A percentile compares a stretch with the other conserved stretches of the same genome.
Evolutionary conservation across 306 rosid genomes (phyloP).

Genomic region (Inga leiocalycina): DNA sequence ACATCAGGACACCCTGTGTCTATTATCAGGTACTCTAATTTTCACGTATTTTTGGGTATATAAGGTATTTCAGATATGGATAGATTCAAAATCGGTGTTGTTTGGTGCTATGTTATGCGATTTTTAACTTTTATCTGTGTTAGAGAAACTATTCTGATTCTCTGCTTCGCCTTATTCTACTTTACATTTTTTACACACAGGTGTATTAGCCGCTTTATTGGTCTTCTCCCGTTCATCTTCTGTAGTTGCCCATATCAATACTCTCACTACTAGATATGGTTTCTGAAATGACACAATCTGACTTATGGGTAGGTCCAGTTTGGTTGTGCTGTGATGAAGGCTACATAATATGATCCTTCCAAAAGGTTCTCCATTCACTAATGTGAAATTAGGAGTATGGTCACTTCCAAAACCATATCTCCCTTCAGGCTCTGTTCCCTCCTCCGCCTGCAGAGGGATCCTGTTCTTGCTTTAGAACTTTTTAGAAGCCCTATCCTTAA

Average conservation of each 20-base stretch:
- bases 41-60: neutral
- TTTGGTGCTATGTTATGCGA: neutral
- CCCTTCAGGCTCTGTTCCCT: constrained; percentile 76
- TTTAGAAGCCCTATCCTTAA: constrained; percentile 58
- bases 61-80: neutral
- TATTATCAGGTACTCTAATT: neutral
- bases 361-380: neutral
- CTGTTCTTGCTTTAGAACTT: constrained; percentile 59
- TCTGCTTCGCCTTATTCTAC: neutral
- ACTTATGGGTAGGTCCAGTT: constrained; percentile 3
- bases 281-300: constrained; percentile 2
- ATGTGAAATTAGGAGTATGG: constrained; percentile 35
- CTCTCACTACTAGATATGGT: neutral
- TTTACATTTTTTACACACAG: neutral
- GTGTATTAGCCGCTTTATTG: neutral
- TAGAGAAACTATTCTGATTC: neutral
- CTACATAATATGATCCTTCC: neutral
- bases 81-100: neutral
- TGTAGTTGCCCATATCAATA: neutral
- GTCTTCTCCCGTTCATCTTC: neutral
- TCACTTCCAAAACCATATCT: constrained; percentile 51
- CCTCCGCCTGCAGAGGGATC: constrained; percentile 70
- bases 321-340: neutral
- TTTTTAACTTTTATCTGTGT: neutral
- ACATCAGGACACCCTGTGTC: neutral